Conservation (phyloP, 495 filamentous ascomycete genomes). For the Pyronema omphalodes region DNA sequence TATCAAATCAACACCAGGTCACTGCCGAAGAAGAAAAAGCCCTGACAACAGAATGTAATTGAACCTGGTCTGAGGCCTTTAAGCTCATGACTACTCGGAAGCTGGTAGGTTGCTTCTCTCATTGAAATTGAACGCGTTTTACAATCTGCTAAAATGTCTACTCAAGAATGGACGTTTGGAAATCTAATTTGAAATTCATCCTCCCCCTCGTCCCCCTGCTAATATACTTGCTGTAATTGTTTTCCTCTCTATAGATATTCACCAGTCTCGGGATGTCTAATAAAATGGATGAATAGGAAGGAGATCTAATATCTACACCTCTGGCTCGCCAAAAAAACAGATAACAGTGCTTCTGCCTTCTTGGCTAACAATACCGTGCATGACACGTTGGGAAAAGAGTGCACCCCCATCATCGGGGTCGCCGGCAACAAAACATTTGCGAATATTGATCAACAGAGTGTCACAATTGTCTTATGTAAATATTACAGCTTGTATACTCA, state of each 20-base stretch:
- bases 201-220: neutral
- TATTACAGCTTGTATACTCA: constrained; percentile 30
- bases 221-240: neutral
- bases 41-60: constrained; percentile 72
- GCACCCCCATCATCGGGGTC: constrained; percentile 23
- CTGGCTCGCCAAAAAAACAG: constrained; percentile 45
- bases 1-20: constrained; percentile 70
- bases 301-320: constrained; percentile 7
- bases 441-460: too few species aligned
- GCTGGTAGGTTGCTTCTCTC: too few species aligned
- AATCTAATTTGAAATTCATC: too few species aligned
- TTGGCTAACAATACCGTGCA: constrained; percentile 24
- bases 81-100: constrained; percentile 61
- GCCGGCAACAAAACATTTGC: too few species aligned
- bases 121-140: too few species aligned
- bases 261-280: constrained; percentile 1
- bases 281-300: constrained; percentile 1
- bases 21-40: constrained; percentile 62
- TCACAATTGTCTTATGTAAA: neutral
- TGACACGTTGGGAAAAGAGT: constrained; percentile 31
- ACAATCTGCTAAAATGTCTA: too few species aligned
- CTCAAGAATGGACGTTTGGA: too few species aligned
- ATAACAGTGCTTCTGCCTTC: constrained; percentile 33
- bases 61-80: constrained; percentile 86
- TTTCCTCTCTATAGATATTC: constrained; percentile 11